Percentiles rank a stretch among this genome's conserved stretches.
Conservation (phyloP, 257 asterid species). For the Solanum ossicruentum region DNA sequence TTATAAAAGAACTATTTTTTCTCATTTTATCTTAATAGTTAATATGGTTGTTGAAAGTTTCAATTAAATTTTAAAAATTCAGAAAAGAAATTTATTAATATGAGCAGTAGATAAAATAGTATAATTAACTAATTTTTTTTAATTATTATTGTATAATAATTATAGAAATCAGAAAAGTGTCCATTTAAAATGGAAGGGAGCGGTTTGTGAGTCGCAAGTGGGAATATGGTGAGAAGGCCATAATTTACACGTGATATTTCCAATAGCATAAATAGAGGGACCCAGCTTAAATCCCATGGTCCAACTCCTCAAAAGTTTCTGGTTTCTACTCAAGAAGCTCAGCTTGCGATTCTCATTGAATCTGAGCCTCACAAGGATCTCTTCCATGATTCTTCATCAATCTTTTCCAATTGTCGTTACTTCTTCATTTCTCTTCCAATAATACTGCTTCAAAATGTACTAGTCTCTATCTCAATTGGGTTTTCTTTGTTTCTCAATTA, state of each 20-base stretch:
- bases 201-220: not conserved
- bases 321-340: not conserved
- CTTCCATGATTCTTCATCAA: not conserved
- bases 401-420: constrained; percentile 3
- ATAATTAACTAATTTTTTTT: too few species aligned
- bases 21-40: too few species aligned
- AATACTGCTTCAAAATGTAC: not conserved
- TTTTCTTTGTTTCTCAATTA: not conserved
- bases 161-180: too few species aligned
- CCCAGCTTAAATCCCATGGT: not conserved
- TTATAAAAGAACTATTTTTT: not conserved
- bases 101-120: too few species aligned
- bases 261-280: not conserved
- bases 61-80: too few species aligned
- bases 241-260: not conserved
- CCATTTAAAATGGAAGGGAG: too few species aligned
- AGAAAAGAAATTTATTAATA: too few species aligned
- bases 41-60: too few species aligned
- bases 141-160: too few species aligned
- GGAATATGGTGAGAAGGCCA: not conserved
- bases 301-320: not conserved
- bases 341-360: not conserved
- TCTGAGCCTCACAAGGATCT: constrained; percentile 13
- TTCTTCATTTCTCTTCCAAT: not conserved
- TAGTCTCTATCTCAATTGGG: not conserved